These are phyloP conservation scores for Leishmania tarentolae DNA, from an alignment of 208 protist genomes.

Conservation along the genomic window DNA sequence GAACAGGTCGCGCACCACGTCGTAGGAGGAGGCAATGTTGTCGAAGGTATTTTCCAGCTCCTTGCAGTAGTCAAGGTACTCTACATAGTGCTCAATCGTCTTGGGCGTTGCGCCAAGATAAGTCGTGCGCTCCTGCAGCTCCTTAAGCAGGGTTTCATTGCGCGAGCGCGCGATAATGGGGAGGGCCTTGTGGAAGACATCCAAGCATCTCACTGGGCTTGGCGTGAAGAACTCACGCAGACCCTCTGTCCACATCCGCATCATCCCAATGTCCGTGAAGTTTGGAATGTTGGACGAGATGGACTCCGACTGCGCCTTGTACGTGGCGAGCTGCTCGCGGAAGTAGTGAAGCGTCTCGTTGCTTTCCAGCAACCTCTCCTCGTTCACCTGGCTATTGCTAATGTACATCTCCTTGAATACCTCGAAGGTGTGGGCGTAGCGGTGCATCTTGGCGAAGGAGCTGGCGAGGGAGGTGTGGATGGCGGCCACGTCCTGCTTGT, in stretches of 20 bases:
- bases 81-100: constrained; percentile 94
- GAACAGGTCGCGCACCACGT: constrained; percentile 92
- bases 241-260: constrained; percentile 77
- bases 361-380: constrained; percentile 51
- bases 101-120: constrained; percentile 84
- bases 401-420: constrained; percentile 90
- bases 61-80: constrained; percentile 88
- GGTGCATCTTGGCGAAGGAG: constrained; percentile 81
- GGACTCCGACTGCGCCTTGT: constrained; percentile 87
- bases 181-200: constrained; percentile 87
- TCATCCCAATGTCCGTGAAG: constrained; percentile 86
- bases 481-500: constrained; percentile 70
- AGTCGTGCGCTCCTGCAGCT: constrained; percentile 83
- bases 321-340: constrained; percentile 78
- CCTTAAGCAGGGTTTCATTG: constrained; percentile 88
- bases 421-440: constrained; percentile 83
- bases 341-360: constrained; percentile 87
- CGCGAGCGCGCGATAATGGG: constrained; percentile 88
- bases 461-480: constrained; percentile 73
- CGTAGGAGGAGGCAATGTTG: constrained; percentile 75
- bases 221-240: constrained; percentile 93
- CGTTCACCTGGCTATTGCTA: constrained; percentile 78
- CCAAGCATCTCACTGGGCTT: constrained; percentile 87
- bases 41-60: constrained; percentile 82
- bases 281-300: constrained; percentile 89